Base-by-base conservation (phyloP, 176 grass and related monocot species). In the Oryza australiensis region DNA sequence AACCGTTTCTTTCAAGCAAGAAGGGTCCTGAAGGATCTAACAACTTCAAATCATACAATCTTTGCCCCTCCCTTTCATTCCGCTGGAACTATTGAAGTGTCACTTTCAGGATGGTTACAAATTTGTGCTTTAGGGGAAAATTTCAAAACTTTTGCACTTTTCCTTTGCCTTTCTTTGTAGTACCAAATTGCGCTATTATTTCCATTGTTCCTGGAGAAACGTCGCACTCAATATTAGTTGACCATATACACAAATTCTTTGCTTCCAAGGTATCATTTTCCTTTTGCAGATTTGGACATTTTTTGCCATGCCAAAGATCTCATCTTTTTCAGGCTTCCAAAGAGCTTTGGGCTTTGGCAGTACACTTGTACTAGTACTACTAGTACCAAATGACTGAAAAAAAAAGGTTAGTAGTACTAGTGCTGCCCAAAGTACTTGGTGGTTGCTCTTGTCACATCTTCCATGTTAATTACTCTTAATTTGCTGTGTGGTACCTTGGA, bases 151-250 rank as follows among this genome's bases (percentile, higher is more conserved):
- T 3, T 16, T 68, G 10, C 13, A 14, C 32, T 0, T 48, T 33
- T 66, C 12, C 10, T 14, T 48, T 2, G 13, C 63, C 16, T 4
- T 40, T 57, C 18, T 27, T 42, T 37, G 7, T 20, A 9, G 15
- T 22, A 27, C 12, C 14, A 34, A 43, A 32, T 12, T 37, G 27
- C 20, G 26, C 16, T 22, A 26, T 12, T 27, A 13, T 13, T 34
- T 59, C 46, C 14, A 75, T 15, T 29, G 22, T 43, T 87, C 1
- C 15, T 37, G 72, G 76, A 65, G 76, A 53, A 73, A 86, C 29
- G 3, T 80, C 32, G 26, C 38, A 38, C 32, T 70, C 64, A 37
- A 63, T 33, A 10, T 73, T 13, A 12, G 57, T 18, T 73, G 70
- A 66, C 48, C 22, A 14, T 43, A 22, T 30, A 18, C 49, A 14